These are phyloP conservation scores for Bacidia gigantensis DNA, from an alignment of 495 filamentous ascomycete species.

Conservation along the genomic window DNA sequence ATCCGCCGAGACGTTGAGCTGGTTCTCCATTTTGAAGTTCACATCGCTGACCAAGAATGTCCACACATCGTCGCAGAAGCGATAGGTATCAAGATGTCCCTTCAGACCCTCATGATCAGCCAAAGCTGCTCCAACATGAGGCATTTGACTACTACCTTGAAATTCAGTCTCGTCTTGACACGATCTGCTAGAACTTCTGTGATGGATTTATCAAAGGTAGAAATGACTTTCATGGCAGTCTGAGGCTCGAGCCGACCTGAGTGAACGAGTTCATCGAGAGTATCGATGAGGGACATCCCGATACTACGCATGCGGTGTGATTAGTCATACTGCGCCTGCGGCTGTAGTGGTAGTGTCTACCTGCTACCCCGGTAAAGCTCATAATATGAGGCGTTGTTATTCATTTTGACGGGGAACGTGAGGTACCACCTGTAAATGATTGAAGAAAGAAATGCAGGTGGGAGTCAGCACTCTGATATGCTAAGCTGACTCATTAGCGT, in stretches of 20 bases:
- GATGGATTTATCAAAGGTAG: conserved; percentile 80
- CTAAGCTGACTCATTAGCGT: conserved; percentile 2
- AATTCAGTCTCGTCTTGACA: conserved; percentile 78
- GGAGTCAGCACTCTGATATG: background rate
- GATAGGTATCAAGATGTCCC: conserved; percentile 97
- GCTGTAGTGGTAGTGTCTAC: conserved; percentile 33
- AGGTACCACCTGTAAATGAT: too few relatives aligned
- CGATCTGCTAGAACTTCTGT: conserved; percentile 79
- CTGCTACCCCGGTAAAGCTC: conserved; percentile 96
- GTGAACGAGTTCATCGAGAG: conserved; percentile 89
- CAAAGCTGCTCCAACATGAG: background rate
- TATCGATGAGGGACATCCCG: conserved; percentile 82
- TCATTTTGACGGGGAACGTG: conserved; percentile 11
- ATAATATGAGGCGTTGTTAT: conserved; percentile 45
- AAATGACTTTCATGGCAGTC: conserved; percentile 93
- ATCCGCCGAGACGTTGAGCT: conserved; percentile 49
- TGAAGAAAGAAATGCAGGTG: background rate
- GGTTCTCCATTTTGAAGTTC: conserved; percentile 88
- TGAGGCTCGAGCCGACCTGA: conserved; percentile 90
- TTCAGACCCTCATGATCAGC: conserved; percentile 25
- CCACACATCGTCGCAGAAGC: conserved; percentile 99
- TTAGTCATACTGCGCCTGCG: conserved; percentile 13
- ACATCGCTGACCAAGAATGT: conserved; percentile 98
- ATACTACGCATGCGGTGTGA: conserved; percentile 43
- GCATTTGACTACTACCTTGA: conserved; percentile 57